Evolutionary conservation across 345 rosid genomes (phyloP), one percentile per base, ranked within the genome.

Genomic region (Punica granatum): DNA sequence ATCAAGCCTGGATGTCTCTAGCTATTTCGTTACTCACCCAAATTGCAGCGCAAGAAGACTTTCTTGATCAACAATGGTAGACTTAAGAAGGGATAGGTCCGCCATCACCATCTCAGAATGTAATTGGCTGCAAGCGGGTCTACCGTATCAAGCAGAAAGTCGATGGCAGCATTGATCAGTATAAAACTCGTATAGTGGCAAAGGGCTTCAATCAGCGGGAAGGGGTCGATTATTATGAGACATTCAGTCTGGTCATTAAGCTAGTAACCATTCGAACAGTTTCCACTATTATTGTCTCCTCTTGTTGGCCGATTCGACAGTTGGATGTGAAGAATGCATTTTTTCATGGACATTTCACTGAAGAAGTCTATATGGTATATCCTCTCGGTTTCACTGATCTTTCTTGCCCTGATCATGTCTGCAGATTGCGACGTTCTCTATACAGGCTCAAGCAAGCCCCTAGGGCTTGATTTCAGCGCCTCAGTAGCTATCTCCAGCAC

Each of bases 381-480:
- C 65, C 39, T 0, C n/a, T 12, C 2, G 42, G 41, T 1, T 61
- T n/a, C n/a, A n/a, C n/a, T n/a, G n/a, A n/a, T n/a, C n/a, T n/a
- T n/a, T n/a, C n/a, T n/a, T n/a, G n/a, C 33, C 12, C 42, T 2
- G 64, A 60, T 21, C n/a, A 33, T 61, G 39, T 61, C 2, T 61
- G 65, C 16, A 5, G 12, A 0, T 19, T 31, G 3, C 0, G 15
- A 56, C 6, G 31, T 9, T 25, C 13, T 0, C 13, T 56, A 4
- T 56, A 56, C 26, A 25, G 65, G 0, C 65, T 61, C 2, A 61
- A 61, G n/a, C 42, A 61, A 61, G 23, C 60, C 25, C 60, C 60
- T 9, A 5, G 32, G 1, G 60, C 32, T 0, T 56, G 16, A 31
- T 25, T 56, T n/a, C 2, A 14, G 2, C 3, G 10, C n/a, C 60